Evolutionary conservation across 1,284 basidiomycete genomes (phyloP).

Genomic region (Kalmanozyma brasiliensis): DNA sequence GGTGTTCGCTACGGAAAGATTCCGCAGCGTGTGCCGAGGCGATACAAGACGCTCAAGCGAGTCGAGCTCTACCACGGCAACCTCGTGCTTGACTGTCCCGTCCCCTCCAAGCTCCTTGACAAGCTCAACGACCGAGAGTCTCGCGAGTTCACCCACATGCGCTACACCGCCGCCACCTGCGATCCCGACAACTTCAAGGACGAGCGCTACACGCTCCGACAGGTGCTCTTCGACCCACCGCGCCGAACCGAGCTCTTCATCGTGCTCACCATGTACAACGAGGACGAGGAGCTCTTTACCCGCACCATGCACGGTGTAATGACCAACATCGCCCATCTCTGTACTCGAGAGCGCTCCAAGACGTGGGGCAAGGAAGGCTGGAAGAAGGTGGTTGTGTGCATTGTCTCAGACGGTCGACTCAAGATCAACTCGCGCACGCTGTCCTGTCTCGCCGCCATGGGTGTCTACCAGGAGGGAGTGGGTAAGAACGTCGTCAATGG

Average conservation of each 20-base stretch:
- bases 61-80: slow-evolving; percentile 65
- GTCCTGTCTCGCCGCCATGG: slow-evolving; percentile 85
- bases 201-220: slow-evolving; percentile 63
- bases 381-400: slow-evolving; percentile 80
- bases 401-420: slow-evolving; percentile 92
- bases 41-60: slow-evolving; percentile 64
- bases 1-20: slow-evolving; percentile 60
- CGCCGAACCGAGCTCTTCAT: slow-evolving; percentile 65
- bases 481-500: slow-evolving; percentile 88
- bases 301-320: slow-evolving; percentile 66
- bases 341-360: slow-evolving; percentile 82
- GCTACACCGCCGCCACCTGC: slow-evolving; percentile 65
- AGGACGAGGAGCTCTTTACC: slow-evolving; percentile 58
- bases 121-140: slow-evolving; percentile 82
- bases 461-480: slow-evolving; percentile 89
- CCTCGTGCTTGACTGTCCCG: slow-evolving; percentile 65
- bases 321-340: slow-evolving; percentile 73
- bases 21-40: slow-evolving; percentile 60
- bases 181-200: slow-evolving; percentile 86
- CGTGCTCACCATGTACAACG: slow-evolving; percentile 66
- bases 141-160: slow-evolving; percentile 83
- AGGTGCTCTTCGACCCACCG: slow-evolving; percentile 63
- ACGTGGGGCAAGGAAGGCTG: slow-evolving; percentile 96
- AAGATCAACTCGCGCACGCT: slow-evolving; percentile 91
- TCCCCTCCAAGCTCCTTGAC: slow-evolving; percentile 57